Conservation (phyloP, 768 basidiomycete genomes). For the Krasilnikovozyma curviuscula region DNA sequence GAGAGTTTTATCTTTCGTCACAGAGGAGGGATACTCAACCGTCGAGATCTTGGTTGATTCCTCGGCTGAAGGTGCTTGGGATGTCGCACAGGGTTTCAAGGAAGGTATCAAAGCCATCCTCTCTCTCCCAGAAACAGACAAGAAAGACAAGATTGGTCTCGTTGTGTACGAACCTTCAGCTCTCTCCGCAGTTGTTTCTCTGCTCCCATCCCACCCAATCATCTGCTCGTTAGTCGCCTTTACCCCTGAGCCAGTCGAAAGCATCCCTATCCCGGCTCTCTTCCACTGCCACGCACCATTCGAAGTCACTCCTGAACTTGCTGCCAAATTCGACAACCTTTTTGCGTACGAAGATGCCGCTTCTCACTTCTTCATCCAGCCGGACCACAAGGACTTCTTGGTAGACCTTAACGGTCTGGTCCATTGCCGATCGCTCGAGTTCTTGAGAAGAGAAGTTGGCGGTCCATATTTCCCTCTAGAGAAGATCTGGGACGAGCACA, state of each 20-base stretch:
- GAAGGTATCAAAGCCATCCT: conserved; percentile 1
- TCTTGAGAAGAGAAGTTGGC: conserved; percentile 12
- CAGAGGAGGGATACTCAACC: too few relatives aligned
- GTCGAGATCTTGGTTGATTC: too few relatives aligned
- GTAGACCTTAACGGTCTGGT: background rate
- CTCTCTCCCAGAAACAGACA: background rate
- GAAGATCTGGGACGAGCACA: conserved; percentile 44
- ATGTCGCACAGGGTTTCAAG: too few relatives aligned
- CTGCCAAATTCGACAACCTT: background rate
- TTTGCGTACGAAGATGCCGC: background rate
- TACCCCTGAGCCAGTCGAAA: background rate
- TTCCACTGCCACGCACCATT: background rate
- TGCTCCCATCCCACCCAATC: background rate
- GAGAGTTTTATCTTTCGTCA: too few relatives aligned
- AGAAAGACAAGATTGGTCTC: too few relatives aligned
- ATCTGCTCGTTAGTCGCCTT: background rate
- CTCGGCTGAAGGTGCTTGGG: too few relatives aligned
- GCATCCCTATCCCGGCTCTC: too few relatives aligned
- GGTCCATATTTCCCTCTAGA: conserved; percentile 41
- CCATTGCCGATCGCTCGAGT: background rate
- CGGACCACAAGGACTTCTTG: background rate
- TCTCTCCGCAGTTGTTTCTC: too few relatives aligned
- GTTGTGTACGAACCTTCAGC: background rate
- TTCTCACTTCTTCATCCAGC: background rate
- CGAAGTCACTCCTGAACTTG: background rate